phyloP scores from a whole-genome alignment of 495 filamentous ascomycete genomes.

The Xylaria acuta region DNA sequence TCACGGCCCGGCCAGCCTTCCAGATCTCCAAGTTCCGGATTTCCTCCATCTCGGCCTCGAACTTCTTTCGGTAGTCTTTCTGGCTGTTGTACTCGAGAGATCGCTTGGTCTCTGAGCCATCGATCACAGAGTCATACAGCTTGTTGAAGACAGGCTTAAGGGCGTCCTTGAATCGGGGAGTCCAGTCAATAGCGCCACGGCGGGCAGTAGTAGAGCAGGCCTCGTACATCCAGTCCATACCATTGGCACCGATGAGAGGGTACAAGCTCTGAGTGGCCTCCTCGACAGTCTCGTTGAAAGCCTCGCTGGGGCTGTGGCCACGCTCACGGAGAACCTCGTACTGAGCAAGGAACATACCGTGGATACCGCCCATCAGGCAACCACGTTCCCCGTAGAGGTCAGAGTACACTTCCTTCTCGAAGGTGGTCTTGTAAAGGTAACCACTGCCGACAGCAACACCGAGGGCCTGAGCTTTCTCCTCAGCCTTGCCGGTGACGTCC shows the following conservation, averaged over 20 bases:
- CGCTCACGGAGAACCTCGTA: conserved; percentile 99
- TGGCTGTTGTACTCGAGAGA: conserved; percentile 95
- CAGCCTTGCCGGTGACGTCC: conserved; percentile 95
- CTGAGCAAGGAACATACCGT: conserved; percentile 99
- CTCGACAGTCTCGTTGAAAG: conserved; percentile 99
- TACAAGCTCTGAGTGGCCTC: conserved; percentile 98
- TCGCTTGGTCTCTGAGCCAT: conserved; percentile 90
- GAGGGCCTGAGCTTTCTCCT: conserved; percentile 97
- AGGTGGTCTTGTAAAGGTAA: conserved; percentile 99
- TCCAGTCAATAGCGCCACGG: conserved; percentile 99
- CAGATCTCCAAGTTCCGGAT: conserved; percentile 98
- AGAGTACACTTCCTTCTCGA: conserved; percentile 99
- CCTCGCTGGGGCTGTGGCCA: conserved; percentile 95
- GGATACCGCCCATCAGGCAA: conserved; percentile 99
- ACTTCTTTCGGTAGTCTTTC: conserved; percentile 93
- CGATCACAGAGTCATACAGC: conserved; percentile 88
- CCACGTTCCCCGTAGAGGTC: conserved; percentile 99
- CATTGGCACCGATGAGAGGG: conserved; percentile 92
- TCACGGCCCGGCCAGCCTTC: conserved; percentile 96
- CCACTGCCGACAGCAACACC: conserved; percentile 95
- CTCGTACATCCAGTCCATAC: conserved; percentile 99
- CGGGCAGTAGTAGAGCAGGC: conserved; percentile 98
- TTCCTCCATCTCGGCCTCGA: conserved; percentile 94
- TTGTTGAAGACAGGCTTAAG: conserved; percentile 98
- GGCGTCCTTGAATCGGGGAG: conserved; percentile 88